Conservation (phyloP, 768 basidiomycete species). For the Russula earlei region DNA sequence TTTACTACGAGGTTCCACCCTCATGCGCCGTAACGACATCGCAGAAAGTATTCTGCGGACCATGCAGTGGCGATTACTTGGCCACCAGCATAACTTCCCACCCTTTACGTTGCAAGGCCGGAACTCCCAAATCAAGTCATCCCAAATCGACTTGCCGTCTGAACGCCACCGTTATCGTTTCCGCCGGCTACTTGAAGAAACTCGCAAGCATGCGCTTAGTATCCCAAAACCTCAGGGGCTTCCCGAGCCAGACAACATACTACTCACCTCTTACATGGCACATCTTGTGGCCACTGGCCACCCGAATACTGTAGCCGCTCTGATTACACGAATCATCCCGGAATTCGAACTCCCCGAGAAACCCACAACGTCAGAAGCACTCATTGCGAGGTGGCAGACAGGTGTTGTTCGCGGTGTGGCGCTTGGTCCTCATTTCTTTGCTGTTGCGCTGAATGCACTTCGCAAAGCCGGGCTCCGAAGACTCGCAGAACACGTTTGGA, state of each 20-base stretch:
- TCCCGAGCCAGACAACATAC: constrained; percentile 34
- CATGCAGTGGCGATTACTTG: constrained; percentile 23
- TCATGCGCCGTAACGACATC: constrained; percentile 39
- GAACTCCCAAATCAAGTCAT: not conserved
- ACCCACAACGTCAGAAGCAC: not conserved
- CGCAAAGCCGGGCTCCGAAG: constrained; percentile 44
- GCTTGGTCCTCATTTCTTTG: constrained; percentile 54
- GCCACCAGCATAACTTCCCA: constrained; percentile 13
- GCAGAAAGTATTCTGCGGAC: constrained; percentile 31
- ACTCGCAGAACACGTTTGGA: constrained; percentile 56
- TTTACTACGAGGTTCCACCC: constrained; percentile 44
- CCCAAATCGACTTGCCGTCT: not conserved
- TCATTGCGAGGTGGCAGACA: not conserved
- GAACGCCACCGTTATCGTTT: not conserved
- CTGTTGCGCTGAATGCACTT: constrained; percentile 50
- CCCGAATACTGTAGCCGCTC: constrained; percentile 33
- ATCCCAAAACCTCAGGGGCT: constrained; percentile 14
- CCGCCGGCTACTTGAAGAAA: not conserved
- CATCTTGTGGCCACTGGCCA: constrained; percentile 43
- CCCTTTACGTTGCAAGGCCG: not conserved
- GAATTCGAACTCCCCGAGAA: constrained; percentile 30
- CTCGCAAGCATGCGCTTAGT: constrained; percentile 6
- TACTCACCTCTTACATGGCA: constrained; percentile 43
- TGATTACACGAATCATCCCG: constrained; percentile 51
- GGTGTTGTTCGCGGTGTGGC: not conserved